Evolutionary conservation across 192 early-diverging fungal species (phyloP).

Genomic region (Backusella sp.): DNA sequence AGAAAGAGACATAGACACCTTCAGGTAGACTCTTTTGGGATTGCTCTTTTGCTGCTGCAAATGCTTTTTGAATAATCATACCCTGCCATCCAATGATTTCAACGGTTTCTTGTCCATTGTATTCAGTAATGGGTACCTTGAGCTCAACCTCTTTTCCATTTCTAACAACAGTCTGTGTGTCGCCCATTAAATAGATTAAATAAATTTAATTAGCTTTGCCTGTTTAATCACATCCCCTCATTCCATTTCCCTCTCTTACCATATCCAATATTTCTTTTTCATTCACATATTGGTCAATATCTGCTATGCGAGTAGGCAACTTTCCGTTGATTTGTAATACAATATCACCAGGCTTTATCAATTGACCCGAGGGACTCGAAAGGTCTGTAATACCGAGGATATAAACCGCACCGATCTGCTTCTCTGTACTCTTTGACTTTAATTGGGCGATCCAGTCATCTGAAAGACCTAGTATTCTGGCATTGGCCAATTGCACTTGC

Average conservation of each 20-base stretch:
- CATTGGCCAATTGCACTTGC: conserved; percentile 54
- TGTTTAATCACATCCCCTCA: background rate
- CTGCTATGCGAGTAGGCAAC: conserved; percentile 54
- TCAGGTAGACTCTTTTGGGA: conserved; percentile 53
- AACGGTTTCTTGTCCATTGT: conserved; percentile 52
- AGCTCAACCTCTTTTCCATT: conserved; percentile 67
- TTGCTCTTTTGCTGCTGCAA: conserved; percentile 65
- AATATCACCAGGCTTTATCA: conserved; percentile 64
- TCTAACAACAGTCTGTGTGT: conserved; percentile 58
- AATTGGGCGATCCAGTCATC: conserved; percentile 54
- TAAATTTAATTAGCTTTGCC: background rate
- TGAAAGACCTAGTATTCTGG: conserved; percentile 57
- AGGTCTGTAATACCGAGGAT: conserved; percentile 54
- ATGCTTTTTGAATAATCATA: conserved; percentile 69
- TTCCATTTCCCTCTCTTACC: conserved; percentile 29
- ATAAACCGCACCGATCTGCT: conserved; percentile 49
- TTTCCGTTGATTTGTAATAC: conserved; percentile 66
- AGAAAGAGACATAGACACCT: conserved; percentile 61
- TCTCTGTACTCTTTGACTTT: conserved; percentile 28
- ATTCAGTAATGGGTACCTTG: conserved; percentile 59
- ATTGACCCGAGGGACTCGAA: conserved; percentile 49
- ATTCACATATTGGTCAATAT: conserved; percentile 49
- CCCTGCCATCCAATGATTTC: conserved; percentile 85
- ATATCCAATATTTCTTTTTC: conserved; percentile 48
- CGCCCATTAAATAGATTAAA: background rate